These are phyloP conservation scores for Dillenia turbinata DNA, from an alignment of 164 flowering plant species.

Conservation along the genomic window DNA sequence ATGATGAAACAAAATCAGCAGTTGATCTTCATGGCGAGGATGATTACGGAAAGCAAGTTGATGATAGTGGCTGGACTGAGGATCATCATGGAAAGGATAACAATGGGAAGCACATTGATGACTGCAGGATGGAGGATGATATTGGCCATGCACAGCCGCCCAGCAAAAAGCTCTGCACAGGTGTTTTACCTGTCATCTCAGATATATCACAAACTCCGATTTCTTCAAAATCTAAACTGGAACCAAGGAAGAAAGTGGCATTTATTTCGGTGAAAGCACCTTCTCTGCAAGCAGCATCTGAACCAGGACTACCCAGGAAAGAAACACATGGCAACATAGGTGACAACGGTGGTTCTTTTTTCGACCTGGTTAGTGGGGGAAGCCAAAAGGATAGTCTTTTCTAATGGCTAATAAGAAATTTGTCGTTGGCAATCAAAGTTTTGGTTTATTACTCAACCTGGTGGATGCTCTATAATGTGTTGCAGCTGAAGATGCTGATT, in stretches of 20 bases:
- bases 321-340: slow-evolving; percentile 1
- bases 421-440: too few species aligned
- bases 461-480: too few species aligned
- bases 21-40: slow-evolving; percentile 2
- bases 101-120: slow-evolving; percentile 9
- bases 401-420: slow-evolving; percentile 8
- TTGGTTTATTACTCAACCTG: too few species aligned
- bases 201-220: slow-evolving; percentile 10
- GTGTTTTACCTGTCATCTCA: slow-evolving; percentile 7
- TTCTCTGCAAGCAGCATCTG: slow-evolving; percentile 12
- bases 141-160: slow-evolving; percentile 6
- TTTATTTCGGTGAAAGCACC: slow-evolving; percentile 42
- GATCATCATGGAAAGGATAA: neutral
- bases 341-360: slow-evolving; percentile 37
- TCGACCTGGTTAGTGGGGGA: slow-evolving; percentile 45
- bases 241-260: slow-evolving; percentile 36
- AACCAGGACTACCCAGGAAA: slow-evolving; percentile 3
- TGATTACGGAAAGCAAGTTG: too few species aligned
- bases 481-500: too few species aligned
- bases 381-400: slow-evolving; percentile 35
- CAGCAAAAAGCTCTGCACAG: neutral
- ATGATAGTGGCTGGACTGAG: too few species aligned
- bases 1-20: slow-evolving; percentile 4
- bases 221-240: slow-evolving; percentile 13
- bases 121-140: neutral